Evolutionary conservation across 257 asterid species (phyloP).

Genomic region (Penstemon eatonii): DNA sequence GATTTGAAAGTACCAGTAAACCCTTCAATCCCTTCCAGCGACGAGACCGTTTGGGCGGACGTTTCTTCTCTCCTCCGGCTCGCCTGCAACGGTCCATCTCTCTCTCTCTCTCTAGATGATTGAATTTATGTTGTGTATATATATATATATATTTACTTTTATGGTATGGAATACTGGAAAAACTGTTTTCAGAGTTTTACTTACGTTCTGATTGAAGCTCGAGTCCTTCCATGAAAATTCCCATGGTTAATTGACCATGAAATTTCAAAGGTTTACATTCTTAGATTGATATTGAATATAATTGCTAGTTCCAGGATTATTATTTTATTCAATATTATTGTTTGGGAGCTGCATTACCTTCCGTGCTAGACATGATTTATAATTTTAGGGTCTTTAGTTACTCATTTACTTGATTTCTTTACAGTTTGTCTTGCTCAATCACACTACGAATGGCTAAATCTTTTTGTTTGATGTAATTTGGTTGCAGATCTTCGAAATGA

Average conservation of each 20-base stretch:
- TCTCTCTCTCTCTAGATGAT: constrained; percentile 1
- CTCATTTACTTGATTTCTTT: background rate
- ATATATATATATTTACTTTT: background rate
- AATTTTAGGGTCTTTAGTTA: constrained; percentile 16
- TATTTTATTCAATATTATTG: background rate
- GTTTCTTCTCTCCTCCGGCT: constrained; percentile 66
- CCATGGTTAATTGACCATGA: background rate
- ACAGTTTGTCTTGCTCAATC: constrained; percentile 10
- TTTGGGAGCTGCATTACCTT: constrained; percentile 11
- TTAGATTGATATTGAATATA: background rate
- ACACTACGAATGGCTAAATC: constrained; percentile 4
- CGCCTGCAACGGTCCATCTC: constrained; percentile 65
- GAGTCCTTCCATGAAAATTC: background rate
- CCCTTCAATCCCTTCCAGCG: constrained; percentile 68
- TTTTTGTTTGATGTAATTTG: constrained; percentile 29
- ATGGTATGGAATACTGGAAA: background rate
- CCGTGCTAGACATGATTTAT: constrained; percentile 14
- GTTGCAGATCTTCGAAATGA: constrained; percentile 78
- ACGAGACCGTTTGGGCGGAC: constrained; percentile 80
- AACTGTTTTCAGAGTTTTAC: background rate
- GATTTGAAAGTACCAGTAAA: constrained; percentile 36
- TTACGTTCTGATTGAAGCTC: too few species aligned
- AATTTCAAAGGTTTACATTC: background rate
- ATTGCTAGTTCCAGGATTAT: background rate
- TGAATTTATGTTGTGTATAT: background rate